Evolutionary conservation across 495 filamentous ascomycete species (phyloP).

Genomic region (Penicillium canescens): DNA sequence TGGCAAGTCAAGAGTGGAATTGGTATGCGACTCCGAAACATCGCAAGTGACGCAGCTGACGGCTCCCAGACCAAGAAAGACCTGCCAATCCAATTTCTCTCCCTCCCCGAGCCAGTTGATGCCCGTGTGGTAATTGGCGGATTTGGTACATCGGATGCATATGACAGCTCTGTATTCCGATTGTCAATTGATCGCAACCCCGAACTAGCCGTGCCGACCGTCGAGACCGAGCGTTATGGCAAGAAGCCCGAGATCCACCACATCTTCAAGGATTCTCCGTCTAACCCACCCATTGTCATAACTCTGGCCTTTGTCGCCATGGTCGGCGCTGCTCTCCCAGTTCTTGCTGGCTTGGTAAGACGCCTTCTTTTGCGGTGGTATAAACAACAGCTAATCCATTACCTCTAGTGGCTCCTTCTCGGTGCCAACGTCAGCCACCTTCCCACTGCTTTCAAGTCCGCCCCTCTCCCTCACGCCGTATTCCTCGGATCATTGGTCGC

Average conservation of each 20-base stretch:
- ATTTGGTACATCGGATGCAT: conserved; percentile 72
- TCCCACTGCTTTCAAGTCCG: conserved; percentile 65
- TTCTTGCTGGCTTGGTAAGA: conserved; percentile 70
- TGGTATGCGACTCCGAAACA: conserved; percentile 58
- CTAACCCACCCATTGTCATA: conserved; percentile 79
- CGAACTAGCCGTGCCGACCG: conserved; percentile 55
- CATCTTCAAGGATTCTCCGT: conserved; percentile 78
- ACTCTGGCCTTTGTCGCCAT: conserved; percentile 74
- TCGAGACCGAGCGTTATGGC: conserved; percentile 72
- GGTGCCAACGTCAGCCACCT: conserved; percentile 86
- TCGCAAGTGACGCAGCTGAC: conserved; percentile 5
- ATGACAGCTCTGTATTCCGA: conserved; percentile 64
- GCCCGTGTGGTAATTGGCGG: conserved; percentile 83
- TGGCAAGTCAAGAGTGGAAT: conserved; percentile 79
- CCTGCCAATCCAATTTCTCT: conserved; percentile 79
- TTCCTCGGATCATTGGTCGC: conserved; percentile 83
- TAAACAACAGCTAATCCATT: conserved; percentile 10
- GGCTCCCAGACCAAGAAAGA: conserved; percentile 76
- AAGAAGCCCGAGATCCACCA: conserved; percentile 85
- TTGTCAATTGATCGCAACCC: conserved; percentile 65
- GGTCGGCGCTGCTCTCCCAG: conserved; percentile 69
- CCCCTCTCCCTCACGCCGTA: conserved; percentile 73
- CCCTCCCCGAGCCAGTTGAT: conserved; percentile 61
- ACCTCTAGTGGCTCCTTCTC: conserved; percentile 67
- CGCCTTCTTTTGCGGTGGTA: not conserved